A percentile compares a stretch with the other conserved stretches of the same genome.
Conservation (phyloP, 768 basidiomycete genomes). For the Amyloporia xantha region DNA sequence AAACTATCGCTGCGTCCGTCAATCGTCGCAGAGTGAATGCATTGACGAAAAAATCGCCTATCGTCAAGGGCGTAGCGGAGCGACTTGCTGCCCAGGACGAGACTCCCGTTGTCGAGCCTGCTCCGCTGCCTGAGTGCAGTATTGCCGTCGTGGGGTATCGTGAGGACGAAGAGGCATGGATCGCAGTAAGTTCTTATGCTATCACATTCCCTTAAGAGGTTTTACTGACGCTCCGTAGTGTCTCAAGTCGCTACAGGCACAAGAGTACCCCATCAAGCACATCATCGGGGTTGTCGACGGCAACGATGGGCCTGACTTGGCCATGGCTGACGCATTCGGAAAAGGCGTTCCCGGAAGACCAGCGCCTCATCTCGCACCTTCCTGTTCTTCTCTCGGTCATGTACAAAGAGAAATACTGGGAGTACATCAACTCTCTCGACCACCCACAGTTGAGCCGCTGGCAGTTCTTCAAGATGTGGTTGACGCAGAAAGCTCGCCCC, state of each 20-base stretch:
- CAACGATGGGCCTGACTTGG: slow-evolving; percentile 12
- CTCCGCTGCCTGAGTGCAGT: slow-evolving; percentile 10
- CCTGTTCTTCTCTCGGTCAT: slow-evolving; percentile 15
- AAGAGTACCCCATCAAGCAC: slow-evolving; percentile 16
- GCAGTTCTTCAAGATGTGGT: slow-evolving; percentile 13
- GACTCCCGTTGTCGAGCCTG: background rate
- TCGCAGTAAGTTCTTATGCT: slow-evolving; percentile 5
- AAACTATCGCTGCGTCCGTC: slow-evolving; percentile 9
- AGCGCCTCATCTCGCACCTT: slow-evolving; percentile 11
- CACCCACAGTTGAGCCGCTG: slow-evolving; percentile 5
- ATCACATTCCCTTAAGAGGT: background rate
- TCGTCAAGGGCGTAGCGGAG: slow-evolving; percentile 7
- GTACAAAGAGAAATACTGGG: slow-evolving; percentile 15
- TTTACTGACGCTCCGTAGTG: slow-evolving; percentile 5
- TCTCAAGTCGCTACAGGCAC: slow-evolving; percentile 12
- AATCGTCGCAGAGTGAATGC: slow-evolving; percentile 12
- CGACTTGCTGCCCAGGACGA: slow-evolving; percentile 2
- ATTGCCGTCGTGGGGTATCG: slow-evolving; percentile 15
- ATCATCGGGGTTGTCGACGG: slow-evolving; percentile 16
- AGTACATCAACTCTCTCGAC: slow-evolving; percentile 3
- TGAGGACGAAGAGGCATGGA: slow-evolving; percentile 12
- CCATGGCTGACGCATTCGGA: slow-evolving; percentile 11
- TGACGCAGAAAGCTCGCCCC: slow-evolving; percentile 5
- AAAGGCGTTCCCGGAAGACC: slow-evolving; percentile 13
- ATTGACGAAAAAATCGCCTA: slow-evolving; percentile 6